Base-by-base conservation (phyloP, 2,329 filamentous ascomycete genomes). In the Calonectria hawksworthii region DNA sequence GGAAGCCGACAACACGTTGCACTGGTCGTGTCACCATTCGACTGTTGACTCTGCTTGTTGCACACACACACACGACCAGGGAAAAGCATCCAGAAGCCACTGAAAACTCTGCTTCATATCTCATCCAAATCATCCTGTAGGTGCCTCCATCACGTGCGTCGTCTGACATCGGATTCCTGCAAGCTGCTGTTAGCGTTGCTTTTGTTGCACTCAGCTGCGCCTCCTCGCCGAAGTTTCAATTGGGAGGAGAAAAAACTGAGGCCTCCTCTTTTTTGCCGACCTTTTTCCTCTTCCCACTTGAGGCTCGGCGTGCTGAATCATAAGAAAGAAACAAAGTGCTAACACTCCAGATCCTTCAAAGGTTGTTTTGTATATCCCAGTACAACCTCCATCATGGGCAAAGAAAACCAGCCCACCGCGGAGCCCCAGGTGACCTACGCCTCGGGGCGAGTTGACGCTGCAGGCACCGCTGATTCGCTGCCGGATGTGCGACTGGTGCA, bases 401-500 rank as follows among this genome's bases (percentile, higher is more conserved):
- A 76, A 41, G 79, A 79, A 36, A 41, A 71, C 30, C 65, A 74
- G 65, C 76, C 77, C 38, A 82, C 80, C 41, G 78, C 82, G 10
- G 79, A 79, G 66, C 82, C 83, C 44, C 82, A 78, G 72, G 78
- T 80, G 68, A 81, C 76, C 28, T 81, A 73, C 66, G 78, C 80
- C 32, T 81, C 80, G 36, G 80, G 80, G 13, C 73, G 80, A 59
- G 79, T 79, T 51, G 74, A 73, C 51, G 70, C 69, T 30, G 74
- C 70, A 36, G 77, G 73, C 47, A 51, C 74, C 38, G 44, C 74
- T 41, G 78, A 75, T 51, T 78, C 80, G 38, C 73, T 70, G 18
- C 94, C 95, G 56, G 94, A 95, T 83, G 86, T 98, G 66, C 92
- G 96, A n/a, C 86, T 98, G 70, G 84, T 98, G 38, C 96, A 98